Percentiles rank a stretch among this genome's conserved stretches.
Conservation (phyloP, 306 rosid genomes). For the Prunus fruticosa region DNA sequence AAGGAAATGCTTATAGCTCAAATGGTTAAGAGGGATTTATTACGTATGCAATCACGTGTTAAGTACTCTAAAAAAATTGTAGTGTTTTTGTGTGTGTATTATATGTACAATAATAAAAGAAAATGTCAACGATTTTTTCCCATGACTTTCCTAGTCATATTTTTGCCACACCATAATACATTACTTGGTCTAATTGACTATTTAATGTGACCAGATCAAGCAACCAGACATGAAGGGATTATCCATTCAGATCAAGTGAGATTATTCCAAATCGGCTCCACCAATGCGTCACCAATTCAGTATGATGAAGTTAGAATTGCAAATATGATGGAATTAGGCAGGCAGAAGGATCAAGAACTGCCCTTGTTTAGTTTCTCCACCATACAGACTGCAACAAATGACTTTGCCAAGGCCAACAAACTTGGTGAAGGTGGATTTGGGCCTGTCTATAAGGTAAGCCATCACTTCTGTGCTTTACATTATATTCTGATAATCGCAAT, state of each 20-base stretch:
- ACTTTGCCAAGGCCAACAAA: background rate
- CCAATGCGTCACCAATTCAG: background rate
- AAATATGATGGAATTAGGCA: constrained; percentile 2
- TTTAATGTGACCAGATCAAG: background rate
- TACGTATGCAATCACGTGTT: no score
- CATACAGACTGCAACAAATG: constrained; percentile 7
- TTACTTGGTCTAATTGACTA: background rate
- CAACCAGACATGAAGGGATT: background rate
- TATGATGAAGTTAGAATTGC: background rate
- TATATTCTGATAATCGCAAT: background rate
- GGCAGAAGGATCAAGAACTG: constrained; percentile 7
- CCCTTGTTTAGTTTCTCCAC: constrained; percentile 9
- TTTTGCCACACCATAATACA: no score
- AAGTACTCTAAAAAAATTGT: no score
- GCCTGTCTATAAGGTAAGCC: constrained; percentile 13
- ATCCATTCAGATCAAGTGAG: constrained; percentile 6
- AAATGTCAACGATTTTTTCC: no score
- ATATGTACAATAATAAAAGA: no score
- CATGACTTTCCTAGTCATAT: no score
- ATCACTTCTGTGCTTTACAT: background rate
- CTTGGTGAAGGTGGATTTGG: constrained; percentile 25
- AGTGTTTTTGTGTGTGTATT: no score
- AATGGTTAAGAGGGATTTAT: no score
- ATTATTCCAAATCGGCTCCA: constrained; percentile 5
- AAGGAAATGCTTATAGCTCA: no score